Base-by-base conservation (phyloP, 2,329 filamentous ascomycete genomes). In the Zymoseptoria ardabiliae region DNA sequence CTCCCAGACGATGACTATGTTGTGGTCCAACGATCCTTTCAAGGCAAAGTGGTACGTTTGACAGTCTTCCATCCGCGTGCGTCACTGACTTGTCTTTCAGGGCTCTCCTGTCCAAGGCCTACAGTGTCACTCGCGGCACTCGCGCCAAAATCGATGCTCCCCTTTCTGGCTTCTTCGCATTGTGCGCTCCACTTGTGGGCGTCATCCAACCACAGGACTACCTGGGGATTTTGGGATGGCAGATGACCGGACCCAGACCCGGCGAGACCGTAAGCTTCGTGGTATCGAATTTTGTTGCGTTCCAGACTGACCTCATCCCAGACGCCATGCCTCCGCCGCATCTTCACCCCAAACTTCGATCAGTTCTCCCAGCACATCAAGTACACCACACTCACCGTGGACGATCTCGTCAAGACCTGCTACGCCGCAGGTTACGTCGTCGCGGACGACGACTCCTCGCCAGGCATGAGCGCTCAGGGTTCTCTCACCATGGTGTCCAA, bases 81-180 rank as follows among this genome's bases (percentile, higher is more conserved):
- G 21, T 30, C 17, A 21, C 52, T 54, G 23, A 35, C 52, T 11
- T 17, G 23, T 21, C 22, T 54, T 20, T 19, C 20, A 55, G 59
- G 61, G 49, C 74, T 53, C 71, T 84, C 60, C 70, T 83, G 59
- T 78, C 80, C 53, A 82, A 81, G 66, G 79, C 81, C 19, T 84
- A 82, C 74, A 83, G 81, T 30, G 75, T 77, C 61, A 74, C 82
- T 53, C 77, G 81, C 53, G 81, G 83, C 65, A 72, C 77, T 51
- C 68, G 79, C 56, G 78, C 80, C 65, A 78, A 78, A 62, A 70
- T 73, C 21, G 72, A 76, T 30, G 75, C 79, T 22, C 73, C 77
- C 51, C 72, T 84, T 45, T 74, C 79, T 53, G 68, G 73, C 9
- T 83, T 82, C 70, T 73, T 83, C 52, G 61, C 64, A 17, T 63